These are phyloP conservation scores for Otatea glauca DNA, from an alignment of 176 grass and related monocot species.

Conservation along the genomic window DNA sequence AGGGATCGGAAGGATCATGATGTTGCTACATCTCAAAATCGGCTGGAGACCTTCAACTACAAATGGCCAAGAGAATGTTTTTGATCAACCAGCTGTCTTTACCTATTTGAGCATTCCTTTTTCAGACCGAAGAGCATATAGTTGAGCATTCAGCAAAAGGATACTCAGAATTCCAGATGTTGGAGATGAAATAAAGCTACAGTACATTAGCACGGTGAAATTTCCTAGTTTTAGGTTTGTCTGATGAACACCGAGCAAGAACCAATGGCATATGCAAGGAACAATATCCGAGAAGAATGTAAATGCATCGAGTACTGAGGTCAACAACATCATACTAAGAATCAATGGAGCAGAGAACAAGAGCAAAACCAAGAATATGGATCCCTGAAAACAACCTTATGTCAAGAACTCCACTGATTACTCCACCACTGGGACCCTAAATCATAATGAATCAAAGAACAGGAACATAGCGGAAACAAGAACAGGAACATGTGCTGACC, in stretches of 20 bases:
- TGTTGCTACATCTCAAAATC: neutral
- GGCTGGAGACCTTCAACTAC: neutral
- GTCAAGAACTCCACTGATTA: neutral
- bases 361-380: neutral
- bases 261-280: neutral
- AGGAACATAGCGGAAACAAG: neutral
- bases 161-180: neutral
- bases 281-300: no score
- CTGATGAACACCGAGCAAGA: neutral
- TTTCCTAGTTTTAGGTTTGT: neutral
- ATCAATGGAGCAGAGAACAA: neutral
- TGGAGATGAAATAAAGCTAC: neutral
- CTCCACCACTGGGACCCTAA: neutral
- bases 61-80: neutral
- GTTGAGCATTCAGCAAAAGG: neutral
- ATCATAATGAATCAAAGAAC: neutral
- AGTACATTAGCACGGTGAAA: neutral
- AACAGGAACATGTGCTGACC: constrained; percentile 7
- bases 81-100: neutral
- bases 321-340: neutral
- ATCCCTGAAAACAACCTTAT: neutral
- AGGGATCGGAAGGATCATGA: neutral
- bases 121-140: neutral
- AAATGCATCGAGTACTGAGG: neutral
- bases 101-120: neutral